Conservation (phyloP, 2,329 filamentous ascomycete genomes). For the Clarireedia homoeocarpa region DNA sequence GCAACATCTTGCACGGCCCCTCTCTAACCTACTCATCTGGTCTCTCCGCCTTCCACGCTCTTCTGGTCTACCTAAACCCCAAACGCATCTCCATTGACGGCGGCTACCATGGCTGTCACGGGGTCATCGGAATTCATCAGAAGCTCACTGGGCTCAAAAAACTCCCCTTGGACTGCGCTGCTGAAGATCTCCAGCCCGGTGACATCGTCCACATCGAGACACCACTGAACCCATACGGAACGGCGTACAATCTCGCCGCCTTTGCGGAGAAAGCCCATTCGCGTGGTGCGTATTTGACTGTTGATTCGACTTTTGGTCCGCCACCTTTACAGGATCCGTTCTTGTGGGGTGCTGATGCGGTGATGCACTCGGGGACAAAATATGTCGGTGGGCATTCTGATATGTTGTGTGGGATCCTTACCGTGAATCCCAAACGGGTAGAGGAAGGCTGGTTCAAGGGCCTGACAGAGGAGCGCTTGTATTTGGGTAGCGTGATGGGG, state of each 20-base stretch:
- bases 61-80: conserved; percentile 78
- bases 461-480: conserved; percentile 57
- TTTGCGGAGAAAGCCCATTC: conserved; percentile 68
- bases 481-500: conserved; percentile 78
- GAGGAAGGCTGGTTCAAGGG: conserved; percentile 49
- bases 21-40: conserved; percentile 76
- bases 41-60: conserved; percentile 79
- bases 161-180: conserved; percentile 61
- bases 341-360: conserved; percentile 67
- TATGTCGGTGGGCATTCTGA: conserved; percentile 95
- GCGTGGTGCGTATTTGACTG: conserved; percentile 66
- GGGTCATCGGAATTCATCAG: conserved; percentile 64
- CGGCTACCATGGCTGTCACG: conserved; percentile 92
- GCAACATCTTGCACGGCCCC: conserved; percentile 61
- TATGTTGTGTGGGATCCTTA: conserved; percentile 79
- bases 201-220: conserved; percentile 91
- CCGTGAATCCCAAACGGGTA: conserved; percentile 45
- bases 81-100: conserved; percentile 72
- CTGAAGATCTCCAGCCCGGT: conserved; percentile 59
- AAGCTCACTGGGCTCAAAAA: conserved; percentile 70
- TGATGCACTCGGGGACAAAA: conserved; percentile 93
- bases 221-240: conserved; percentile 83
- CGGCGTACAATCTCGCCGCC: conserved; percentile 62
- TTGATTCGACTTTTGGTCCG: conserved; percentile 90
- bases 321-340: conserved; percentile 87